Evolutionary conservation across 176 grass and related monocot genomes (phyloP).

Genomic region (Oryza coarctata): DNA sequence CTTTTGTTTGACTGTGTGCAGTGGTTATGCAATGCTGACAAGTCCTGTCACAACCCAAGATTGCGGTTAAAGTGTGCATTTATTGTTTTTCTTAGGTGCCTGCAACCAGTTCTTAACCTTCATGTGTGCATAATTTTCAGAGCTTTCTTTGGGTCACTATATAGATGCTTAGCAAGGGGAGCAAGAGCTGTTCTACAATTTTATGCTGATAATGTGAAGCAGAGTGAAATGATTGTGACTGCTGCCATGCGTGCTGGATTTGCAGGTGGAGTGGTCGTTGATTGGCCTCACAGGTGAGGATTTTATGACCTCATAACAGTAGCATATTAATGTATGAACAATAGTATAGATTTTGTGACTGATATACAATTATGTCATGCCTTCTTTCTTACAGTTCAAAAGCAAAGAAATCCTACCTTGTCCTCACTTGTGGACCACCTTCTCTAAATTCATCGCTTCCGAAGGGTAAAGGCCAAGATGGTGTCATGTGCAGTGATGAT

Average conservation of each 20-base stretch:
- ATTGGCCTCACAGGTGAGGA: slow-evolving; percentile 87
- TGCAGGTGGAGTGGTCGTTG: slow-evolving; percentile 86
- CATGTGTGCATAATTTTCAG: slow-evolving; percentile 41
- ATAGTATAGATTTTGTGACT: not conserved
- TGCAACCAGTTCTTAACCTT: slow-evolving; percentile 7
- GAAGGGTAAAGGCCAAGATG: slow-evolving; percentile 81
- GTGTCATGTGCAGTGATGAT: slow-evolving; percentile 75
- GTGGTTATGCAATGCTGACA: slow-evolving; percentile 99
- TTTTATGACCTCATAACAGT: not conserved
- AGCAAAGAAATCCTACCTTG: slow-evolving; percentile 94
- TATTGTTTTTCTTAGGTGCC: slow-evolving; percentile 12
- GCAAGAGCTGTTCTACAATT: slow-evolving; percentile 94
- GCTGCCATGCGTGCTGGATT: slow-evolving; percentile 96
- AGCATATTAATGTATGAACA: not conserved
- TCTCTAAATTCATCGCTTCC: slow-evolving; percentile 67
- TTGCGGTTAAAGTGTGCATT: slow-evolving; percentile 79
- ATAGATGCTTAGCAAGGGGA: slow-evolving; percentile 92
- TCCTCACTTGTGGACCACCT: slow-evolving; percentile 84
- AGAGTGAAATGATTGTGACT: slow-evolving; percentile 94
- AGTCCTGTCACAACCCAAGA: slow-evolving; percentile 92
- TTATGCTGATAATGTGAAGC: slow-evolving; percentile 93
- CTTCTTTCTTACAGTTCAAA: slow-evolving; percentile 69
- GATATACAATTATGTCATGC: slow-evolving; percentile 7
- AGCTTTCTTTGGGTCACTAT: slow-evolving; percentile 96
- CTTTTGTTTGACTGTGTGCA: slow-evolving; percentile 38